These are phyloP conservation scores for Kwoniella dendrophila DNA, from an alignment of 768 basidiomycete species.

Conservation along the genomic window DNA sequence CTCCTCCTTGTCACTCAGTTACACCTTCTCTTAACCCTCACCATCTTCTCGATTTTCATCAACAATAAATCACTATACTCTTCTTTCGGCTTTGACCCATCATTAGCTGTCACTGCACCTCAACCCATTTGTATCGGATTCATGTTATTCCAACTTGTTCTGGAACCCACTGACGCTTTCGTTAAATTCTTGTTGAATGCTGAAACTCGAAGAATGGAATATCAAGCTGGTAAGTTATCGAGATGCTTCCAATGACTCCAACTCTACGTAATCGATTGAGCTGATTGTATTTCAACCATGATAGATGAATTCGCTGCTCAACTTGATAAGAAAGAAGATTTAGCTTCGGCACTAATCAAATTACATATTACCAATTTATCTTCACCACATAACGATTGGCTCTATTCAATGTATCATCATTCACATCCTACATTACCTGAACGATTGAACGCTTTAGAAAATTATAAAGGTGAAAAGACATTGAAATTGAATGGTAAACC, in stretches of 20 bases:
- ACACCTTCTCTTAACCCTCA: conserved; percentile 76
- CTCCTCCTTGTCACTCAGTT: conserved; percentile 81
- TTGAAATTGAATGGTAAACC: conserved; percentile 10
- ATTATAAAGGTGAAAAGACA: conserved; percentile 27
- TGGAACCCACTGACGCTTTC: conserved; percentile 55
- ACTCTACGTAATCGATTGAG: conserved; percentile 65
- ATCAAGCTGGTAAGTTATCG: conserved; percentile 80
- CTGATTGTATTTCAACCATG: conserved; percentile 46
- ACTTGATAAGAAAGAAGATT: conserved; percentile 63
- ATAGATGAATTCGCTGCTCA: conserved; percentile 79
- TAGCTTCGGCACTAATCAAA: conserved; percentile 67
- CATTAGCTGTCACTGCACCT: conserved; percentile 36
- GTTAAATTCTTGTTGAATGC: conserved; percentile 67
- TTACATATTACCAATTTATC: conserved; percentile 91
- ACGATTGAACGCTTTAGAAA: conserved; percentile 76
- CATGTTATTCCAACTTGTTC: conserved; percentile 55
- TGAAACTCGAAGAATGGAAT: conserved; percentile 83
- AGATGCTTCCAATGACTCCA: too few species aligned
- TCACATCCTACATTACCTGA: conserved; percentile 94
- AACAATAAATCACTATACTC: conserved; percentile 54
- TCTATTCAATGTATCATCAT: conserved; percentile 95
- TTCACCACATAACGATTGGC: conserved; percentile 91
- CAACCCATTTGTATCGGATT: conserved; percentile 57
- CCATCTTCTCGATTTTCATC: conserved; percentile 56
- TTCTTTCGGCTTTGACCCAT: conserved; percentile 53